Evolutionary conservation across 768 basidiomycete genomes (phyloP).

Genomic region (Baorangia bicolor): DNA sequence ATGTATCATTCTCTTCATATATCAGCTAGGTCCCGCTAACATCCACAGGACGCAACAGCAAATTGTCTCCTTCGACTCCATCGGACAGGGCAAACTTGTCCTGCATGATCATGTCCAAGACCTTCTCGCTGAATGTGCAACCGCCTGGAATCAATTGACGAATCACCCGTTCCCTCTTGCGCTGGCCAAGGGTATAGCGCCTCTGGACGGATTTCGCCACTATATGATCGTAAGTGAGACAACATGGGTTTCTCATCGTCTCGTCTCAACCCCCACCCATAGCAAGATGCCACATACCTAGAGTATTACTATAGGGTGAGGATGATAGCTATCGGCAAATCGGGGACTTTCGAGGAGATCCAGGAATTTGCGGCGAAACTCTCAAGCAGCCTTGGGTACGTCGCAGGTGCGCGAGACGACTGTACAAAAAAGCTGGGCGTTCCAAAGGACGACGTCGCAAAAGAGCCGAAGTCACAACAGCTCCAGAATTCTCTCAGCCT

Average conservation of each 20-base stretch:
- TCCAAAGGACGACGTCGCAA: not conserved
- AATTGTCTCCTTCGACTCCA: not conserved
- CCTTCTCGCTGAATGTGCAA: not conserved
- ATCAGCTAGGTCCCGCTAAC: too few species aligned
- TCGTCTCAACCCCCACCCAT: not conserved
- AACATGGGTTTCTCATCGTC: not conserved
- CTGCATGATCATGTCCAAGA: not conserved
- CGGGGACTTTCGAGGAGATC: too few species aligned
- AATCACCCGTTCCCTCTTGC: not conserved
- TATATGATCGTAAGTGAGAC: too few species aligned
- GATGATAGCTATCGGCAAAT: not conserved
- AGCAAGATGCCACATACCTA: too few species aligned
- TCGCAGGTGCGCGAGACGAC: not conserved
- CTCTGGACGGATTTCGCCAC: too few species aligned
- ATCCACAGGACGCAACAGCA: not conserved
- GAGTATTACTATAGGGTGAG: not conserved
- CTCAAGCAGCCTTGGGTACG: not conserved
- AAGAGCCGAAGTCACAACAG: not conserved
- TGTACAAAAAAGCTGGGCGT: not conserved
- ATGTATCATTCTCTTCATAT: not conserved
- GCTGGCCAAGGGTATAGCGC: not conserved
- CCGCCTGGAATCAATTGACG: not conserved
- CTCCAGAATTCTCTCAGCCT: not conserved
- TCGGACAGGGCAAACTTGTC: too few species aligned
- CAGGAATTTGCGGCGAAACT: not conserved